These are phyloP conservation scores for Bretschneidera sinensis DNA, from an alignment of 345 rosid genomes.

Conservation along the genomic window DNA sequence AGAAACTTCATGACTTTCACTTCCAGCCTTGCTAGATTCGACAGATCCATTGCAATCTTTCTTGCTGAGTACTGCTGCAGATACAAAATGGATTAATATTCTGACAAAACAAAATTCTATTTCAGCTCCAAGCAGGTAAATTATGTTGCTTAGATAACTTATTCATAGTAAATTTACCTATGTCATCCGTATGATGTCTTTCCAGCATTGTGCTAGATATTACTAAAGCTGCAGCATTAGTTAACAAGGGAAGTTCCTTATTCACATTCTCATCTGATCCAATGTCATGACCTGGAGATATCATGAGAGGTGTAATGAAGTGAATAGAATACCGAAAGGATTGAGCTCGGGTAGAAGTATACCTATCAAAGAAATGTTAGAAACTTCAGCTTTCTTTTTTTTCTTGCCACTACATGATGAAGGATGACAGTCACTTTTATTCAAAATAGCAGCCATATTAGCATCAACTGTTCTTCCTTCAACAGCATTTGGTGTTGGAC, in stretches of 20 bases:
- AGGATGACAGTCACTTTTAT: constrained; percentile 19
- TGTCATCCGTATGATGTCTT: constrained; percentile 21
- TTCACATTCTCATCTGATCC: constrained; percentile 27
- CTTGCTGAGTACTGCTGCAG: constrained; percentile 28
- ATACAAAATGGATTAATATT: constrained; percentile 23
- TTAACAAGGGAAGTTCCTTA: constrained; percentile 24
- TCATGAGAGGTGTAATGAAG: constrained; percentile 1
- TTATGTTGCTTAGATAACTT: too few relatives aligned
- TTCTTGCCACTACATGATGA: constrained; percentile 23
- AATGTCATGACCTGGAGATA: constrained; percentile 33
- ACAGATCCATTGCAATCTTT: constrained; percentile 22
- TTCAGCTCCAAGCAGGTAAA: constrained; percentile 8
- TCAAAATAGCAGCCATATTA: constrained; percentile 19
- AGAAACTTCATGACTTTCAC: constrained; percentile 22
- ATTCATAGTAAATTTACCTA: constrained; percentile 45
- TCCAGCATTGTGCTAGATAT: constrained; percentile 23
- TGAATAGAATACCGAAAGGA: constrained; percentile 8
- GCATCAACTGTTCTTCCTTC: constrained; percentile 24
- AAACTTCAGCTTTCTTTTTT: constrained; percentile 22
- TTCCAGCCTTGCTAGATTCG: constrained; percentile 18
- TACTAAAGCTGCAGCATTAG: constrained; percentile 21
- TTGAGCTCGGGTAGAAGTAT: constrained; percentile 16
- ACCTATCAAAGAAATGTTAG: constrained; percentile 26
- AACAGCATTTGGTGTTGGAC: constrained; percentile 17
- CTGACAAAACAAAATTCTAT: constrained; percentile 7